Conservation (phyloP, 805 yeast species). For the Candida awuae region DNA sequence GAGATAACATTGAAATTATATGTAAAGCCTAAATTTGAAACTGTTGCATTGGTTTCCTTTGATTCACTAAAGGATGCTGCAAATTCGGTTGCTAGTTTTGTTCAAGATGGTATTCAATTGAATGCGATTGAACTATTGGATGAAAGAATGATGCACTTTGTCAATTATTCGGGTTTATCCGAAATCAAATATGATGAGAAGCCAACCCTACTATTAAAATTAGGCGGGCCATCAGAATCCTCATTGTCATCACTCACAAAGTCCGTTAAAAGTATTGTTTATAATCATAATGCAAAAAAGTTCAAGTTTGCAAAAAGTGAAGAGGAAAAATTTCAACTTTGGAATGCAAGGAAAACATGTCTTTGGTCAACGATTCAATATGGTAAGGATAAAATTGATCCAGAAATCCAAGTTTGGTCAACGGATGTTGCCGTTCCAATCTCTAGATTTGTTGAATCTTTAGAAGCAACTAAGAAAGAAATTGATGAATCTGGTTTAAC, state of each 20-base stretch:
- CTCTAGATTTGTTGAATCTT: slow-evolving; percentile 53
- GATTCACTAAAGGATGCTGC: slow-evolving; percentile 61
- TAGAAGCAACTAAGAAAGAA: slow-evolving; percentile 57
- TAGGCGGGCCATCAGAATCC: slow-evolving; percentile 55
- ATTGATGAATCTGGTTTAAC: slow-evolving; percentile 48
- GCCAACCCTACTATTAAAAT: slow-evolving; percentile 68
- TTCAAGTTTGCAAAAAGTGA: slow-evolving; percentile 58
- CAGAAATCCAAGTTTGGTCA: slow-evolving; percentile 72
- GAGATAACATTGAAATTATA: slow-evolving; percentile 60
- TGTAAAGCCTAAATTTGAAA: slow-evolving; percentile 52
- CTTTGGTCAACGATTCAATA: slow-evolving; percentile 61
- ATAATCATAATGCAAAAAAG: slow-evolving; percentile 37
- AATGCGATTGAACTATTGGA: slow-evolving; percentile 78
- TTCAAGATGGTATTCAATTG: slow-evolving; percentile 59
- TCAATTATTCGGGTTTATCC: slow-evolving; percentile 54
- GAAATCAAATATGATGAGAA: slow-evolving; percentile 51
- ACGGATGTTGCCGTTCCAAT: slow-evolving; percentile 90
- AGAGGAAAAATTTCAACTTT: slow-evolving; percentile 63
- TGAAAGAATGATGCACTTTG: slow-evolving; percentile 62
- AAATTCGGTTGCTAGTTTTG: slow-evolving; percentile 54
- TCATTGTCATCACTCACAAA: slow-evolving; percentile 39
- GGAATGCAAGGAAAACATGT: slow-evolving; percentile 78
- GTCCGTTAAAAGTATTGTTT: slow-evolving; percentile 37
- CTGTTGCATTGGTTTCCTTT: slow-evolving; percentile 66
- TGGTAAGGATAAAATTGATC: slow-evolving; percentile 42